Evolutionary conservation across 257 asterid species (phyloP).

Genomic region (Salvia hispanica): DNA sequence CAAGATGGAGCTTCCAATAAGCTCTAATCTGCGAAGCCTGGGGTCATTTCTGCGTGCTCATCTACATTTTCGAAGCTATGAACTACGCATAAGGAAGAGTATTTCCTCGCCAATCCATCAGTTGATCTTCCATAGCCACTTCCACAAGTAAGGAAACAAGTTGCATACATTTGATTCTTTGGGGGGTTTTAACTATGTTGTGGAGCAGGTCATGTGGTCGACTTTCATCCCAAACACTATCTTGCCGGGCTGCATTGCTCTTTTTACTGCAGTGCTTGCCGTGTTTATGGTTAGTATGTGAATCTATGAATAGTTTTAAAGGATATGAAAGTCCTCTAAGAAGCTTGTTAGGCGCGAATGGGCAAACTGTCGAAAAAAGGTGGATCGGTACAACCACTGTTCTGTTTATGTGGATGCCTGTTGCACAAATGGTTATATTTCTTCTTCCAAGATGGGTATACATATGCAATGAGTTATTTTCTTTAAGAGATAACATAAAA

Average conservation of each 20-base stretch:
- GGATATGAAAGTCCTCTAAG: not conserved
- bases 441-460: too few relatives aligned
- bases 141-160: too few relatives aligned
- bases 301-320: not conserved
- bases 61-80: constrained; percentile 22
- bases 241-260: constrained; percentile 73
- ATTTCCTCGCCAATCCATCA: constrained; percentile 33
- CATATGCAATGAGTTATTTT: too few relatives aligned
- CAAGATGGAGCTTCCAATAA: constrained; percentile 39
- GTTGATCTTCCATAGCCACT: too few relatives aligned
- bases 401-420: too few relatives aligned
- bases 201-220: too few relatives aligned
- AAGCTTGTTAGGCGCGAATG: constrained; percentile 55
- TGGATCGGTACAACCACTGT: too few relatives aligned
- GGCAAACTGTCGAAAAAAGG: constrained; percentile 83
- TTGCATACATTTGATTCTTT: too few relatives aligned
- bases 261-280: too few relatives aligned
- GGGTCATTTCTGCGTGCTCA: constrained; percentile 27
- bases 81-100: constrained; percentile 36
- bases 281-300: constrained; percentile 55
- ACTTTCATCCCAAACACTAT: constrained; percentile 80
- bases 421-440: too few relatives aligned
- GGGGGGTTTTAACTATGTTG: too few relatives aligned
- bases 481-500: too few relatives aligned
- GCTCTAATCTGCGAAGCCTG: constrained; percentile 1